These are phyloP conservation scores for Colletotrichum brevisporum DNA, from an alignment of 2,329 filamentous ascomycete species.

Conservation along the genomic window DNA sequence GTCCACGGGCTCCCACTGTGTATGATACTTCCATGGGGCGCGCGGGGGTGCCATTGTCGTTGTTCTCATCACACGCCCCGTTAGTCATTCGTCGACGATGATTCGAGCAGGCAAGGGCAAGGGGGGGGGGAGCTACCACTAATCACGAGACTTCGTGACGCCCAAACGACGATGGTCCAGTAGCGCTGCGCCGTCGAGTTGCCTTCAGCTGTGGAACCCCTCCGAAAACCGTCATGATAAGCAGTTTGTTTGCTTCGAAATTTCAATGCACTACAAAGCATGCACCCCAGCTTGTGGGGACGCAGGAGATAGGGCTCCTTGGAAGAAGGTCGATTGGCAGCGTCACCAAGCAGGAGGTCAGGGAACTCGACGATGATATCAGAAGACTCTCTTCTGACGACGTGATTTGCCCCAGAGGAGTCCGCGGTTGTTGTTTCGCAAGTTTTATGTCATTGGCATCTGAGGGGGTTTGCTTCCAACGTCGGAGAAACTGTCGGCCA, in stretches of 20 bases:
- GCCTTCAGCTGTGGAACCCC: neutral
- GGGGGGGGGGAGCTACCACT: neutral
- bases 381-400: neutral
- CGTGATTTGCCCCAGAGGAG: too few relatives aligned
- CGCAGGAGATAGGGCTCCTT: neutral
- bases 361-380: neutral
- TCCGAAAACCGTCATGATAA: neutral
- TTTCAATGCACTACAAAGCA: neutral
- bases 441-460: too few relatives aligned
- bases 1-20: neutral
- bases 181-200: conserved; percentile 8
- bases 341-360: neutral
- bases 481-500: neutral
- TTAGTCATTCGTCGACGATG: neutral
- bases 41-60: neutral
- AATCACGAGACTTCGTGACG: neutral
- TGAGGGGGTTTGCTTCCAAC: neutral
- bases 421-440: neutral
- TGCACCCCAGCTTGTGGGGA: neutral
- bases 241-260: conserved; percentile 8
- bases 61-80: neutral
- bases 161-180: neutral
- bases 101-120: neutral
- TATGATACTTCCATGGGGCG: neutral
- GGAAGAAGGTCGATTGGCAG: neutral